phyloP scores from a whole-genome alignment of 345 rosid genomes.

The Capsella bursapastoris region DNA sequence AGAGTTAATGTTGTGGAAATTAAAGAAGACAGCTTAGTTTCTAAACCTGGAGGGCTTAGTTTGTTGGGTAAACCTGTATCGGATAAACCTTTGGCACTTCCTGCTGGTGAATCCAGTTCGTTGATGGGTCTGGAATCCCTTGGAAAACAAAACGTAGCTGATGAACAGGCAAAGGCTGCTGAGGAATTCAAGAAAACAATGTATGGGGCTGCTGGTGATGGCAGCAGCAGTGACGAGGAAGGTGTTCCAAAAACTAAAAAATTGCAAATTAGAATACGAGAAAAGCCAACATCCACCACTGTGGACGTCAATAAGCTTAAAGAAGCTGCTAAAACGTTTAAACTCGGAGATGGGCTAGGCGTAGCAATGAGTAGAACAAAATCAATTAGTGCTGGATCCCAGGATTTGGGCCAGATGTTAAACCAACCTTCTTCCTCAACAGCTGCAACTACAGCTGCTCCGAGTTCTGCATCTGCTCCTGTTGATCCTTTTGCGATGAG shows the following conservation, averaged over 20 bases:
- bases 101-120: constrained; percentile 58
- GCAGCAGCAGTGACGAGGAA: constrained; percentile 97
- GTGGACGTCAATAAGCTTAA: constrained; percentile 93
- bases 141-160: constrained; percentile 59
- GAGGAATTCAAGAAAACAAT: constrained; percentile 97
- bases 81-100: constrained; percentile 53
- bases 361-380: constrained; percentile 69
- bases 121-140: constrained; percentile 89
- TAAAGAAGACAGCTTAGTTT: constrained; percentile 76
- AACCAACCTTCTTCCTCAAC: constrained; percentile 55
- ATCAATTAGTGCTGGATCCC: constrained; percentile 63
- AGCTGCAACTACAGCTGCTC: constrained; percentile 46
- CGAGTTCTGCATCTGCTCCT: constrained; percentile 56
- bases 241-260: constrained; percentile 70
- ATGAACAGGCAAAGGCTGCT: constrained; percentile 94
- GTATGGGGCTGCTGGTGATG: constrained; percentile 78
- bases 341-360: constrained; percentile 85
- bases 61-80: constrained; percentile 53
- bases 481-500: constrained; percentile 72
- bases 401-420: constrained; percentile 65
- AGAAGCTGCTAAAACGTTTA: constrained; percentile 87
- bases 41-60: constrained; percentile 58
- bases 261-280: constrained; percentile 88
- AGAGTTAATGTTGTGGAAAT: constrained; percentile 91
- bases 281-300: constrained; percentile 75